phyloP scores from a whole-genome alignment of 768 basidiomycete genomes.

The Peribolospora baueri region DNA sequence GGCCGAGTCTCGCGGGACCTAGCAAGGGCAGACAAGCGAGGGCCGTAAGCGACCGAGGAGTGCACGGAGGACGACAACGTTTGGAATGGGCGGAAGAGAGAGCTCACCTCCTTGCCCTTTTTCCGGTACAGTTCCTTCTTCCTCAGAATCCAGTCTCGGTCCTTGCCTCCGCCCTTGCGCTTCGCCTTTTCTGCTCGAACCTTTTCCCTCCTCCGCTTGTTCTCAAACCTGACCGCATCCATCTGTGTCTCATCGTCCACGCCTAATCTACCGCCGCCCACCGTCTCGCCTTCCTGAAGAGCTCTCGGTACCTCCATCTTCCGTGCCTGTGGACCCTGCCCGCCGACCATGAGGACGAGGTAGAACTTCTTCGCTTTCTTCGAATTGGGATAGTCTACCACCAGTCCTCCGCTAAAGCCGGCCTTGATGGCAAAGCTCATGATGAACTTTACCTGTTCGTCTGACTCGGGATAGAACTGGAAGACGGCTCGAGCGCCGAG shows the following conservation, averaged over 20 bases:
- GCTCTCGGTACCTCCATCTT: constrained; percentile 2
- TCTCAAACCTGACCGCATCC: constrained; percentile 26
- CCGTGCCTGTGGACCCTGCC: constrained; percentile 26
- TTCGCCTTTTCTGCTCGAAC: constrained; percentile 29
- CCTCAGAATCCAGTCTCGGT: constrained; percentile 76
- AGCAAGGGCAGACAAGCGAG: background rate
- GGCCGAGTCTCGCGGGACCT: constrained; percentile 46
- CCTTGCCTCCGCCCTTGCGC: constrained; percentile 45
- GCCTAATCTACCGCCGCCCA: constrained; percentile 8
- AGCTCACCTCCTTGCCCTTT: constrained; percentile 50
- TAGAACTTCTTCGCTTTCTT: constrained; percentile 90
- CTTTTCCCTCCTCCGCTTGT: constrained; percentile 49
- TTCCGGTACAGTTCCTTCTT: constrained; percentile 89
- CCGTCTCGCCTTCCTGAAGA: constrained; percentile 10
- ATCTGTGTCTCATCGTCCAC: constrained; percentile 5
- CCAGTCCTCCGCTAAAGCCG: constrained; percentile 86
- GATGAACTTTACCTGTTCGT: constrained; percentile 89
- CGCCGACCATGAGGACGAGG: constrained; percentile 72
- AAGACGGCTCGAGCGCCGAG: constrained; percentile 67
- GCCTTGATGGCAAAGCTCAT: constrained; percentile 78
- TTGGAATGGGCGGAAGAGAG: background rate
- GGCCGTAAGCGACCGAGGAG: background rate
- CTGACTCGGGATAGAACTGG: constrained; percentile 90
- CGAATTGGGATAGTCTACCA: constrained; percentile 92
- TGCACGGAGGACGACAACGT: background rate